Percentiles rank a stretch among this genome's conserved stretches.
Conservation (phyloP, 2,329 filamentous ascomycete genomes). For the Juglanconis oblonga region DNA sequence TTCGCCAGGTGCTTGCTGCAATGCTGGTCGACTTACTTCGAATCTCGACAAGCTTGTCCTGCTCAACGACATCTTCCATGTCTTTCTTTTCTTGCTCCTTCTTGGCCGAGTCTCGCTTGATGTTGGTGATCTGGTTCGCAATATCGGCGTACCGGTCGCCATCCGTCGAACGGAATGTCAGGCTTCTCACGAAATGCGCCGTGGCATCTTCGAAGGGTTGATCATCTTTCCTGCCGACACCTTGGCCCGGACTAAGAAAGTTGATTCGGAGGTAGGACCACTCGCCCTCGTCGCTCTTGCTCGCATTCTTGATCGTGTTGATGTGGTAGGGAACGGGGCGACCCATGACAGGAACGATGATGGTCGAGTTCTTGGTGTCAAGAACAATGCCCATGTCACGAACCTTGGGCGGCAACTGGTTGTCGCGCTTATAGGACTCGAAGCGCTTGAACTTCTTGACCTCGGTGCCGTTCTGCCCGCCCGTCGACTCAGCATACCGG, state of each 20-base stretch:
- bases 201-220: constrained; percentile 96
- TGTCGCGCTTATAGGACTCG: constrained; percentile 97
- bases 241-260: constrained; percentile 93
- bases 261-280: constrained; percentile 95
- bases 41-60: constrained; percentile 94
- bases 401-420: constrained; percentile 80
- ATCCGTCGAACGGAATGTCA: constrained; percentile 92
- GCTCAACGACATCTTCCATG: constrained; percentile 97
- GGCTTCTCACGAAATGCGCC: constrained; percentile 90
- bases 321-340: constrained; percentile 98
- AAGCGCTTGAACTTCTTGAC: constrained; percentile 99
- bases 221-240: constrained; percentile 94
- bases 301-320: constrained; percentile 96
- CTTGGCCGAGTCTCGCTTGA: constrained; percentile 89
- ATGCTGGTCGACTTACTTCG: constrained; percentile 61
- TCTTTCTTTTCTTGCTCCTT: constrained; percentile 99
- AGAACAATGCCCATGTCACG: constrained; percentile 87
- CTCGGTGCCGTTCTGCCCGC: constrained; percentile 81
- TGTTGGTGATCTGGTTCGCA: constrained; percentile 87
- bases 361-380: constrained; percentile 83
- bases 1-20: background rate
- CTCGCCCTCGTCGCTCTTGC: constrained; percentile 93
- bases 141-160: constrained; percentile 87
- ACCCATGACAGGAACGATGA: constrained; percentile 95
- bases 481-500: constrained; percentile 81